phyloP scores from a whole-genome alignment of 352 stramenopile genomes.

The Phytophthora syringae region DNA sequence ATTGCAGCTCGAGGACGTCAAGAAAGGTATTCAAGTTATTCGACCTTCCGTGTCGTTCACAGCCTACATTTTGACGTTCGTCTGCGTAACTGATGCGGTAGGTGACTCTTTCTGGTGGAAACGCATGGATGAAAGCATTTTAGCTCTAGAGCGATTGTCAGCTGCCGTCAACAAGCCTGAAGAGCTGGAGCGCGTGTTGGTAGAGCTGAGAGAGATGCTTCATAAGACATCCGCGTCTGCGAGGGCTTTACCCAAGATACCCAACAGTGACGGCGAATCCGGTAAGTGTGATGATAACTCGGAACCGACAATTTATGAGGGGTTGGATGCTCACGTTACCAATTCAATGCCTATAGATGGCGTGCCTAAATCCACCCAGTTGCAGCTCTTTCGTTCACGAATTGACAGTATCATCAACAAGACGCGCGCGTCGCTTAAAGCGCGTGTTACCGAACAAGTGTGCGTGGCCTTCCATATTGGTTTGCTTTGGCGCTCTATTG shows the following conservation, averaged over 20 bases:
- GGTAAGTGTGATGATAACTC: constrained; percentile 16
- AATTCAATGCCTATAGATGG: background rate
- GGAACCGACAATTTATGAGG: background rate
- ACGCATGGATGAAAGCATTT: constrained; percentile 56
- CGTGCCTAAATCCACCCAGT: constrained; percentile 26
- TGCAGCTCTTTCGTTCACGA: constrained; percentile 51
- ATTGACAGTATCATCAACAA: constrained; percentile 61
- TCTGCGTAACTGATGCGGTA: background rate
- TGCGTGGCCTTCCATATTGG: constrained; percentile 26
- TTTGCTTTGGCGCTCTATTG: background rate
- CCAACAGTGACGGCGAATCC: constrained; percentile 12
- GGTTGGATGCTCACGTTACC: background rate
- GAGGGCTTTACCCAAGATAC: constrained; percentile 19
- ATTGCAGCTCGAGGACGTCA: constrained; percentile 52
- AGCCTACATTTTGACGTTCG: background rate
- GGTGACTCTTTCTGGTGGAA: constrained; percentile 65
- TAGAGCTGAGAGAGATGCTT: constrained; percentile 59
- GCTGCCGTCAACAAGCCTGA: constrained; percentile 58
- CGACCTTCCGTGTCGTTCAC: background rate
- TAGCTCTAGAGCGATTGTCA: constrained; percentile 55
- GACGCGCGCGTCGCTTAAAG: constrained; percentile 51
- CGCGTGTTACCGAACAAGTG: constrained; percentile 62
- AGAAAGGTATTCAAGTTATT: constrained; percentile 31
- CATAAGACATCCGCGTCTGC: constrained; percentile 31
- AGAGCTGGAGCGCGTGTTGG: constrained; percentile 60